Base-by-base conservation (phyloP, 2,329 filamentous ascomycete species). In the Venturiaceae sp. region DNA sequence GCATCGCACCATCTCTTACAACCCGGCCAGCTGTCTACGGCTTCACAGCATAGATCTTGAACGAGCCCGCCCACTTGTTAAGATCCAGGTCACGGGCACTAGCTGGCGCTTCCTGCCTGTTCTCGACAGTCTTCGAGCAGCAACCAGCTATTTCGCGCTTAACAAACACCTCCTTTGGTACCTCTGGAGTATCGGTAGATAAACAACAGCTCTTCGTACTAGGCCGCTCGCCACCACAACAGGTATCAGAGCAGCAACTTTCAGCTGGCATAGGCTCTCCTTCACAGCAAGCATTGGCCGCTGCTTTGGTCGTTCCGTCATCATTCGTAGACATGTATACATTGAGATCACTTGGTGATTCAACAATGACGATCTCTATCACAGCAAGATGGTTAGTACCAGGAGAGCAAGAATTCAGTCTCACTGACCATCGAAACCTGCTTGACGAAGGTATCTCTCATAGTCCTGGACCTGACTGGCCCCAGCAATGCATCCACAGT, bases 401-500 rank as follows among this genome's bases (percentile, higher is more conserved):
- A 36, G 23, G 33, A 41, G 19, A 53, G 36, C 19, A 53, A 39
- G 30, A 34, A n/a, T 36, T 21, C 16, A 14, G 32, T 47, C 2
- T 23, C 44, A 62, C 63, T 26, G 68, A 79, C 80, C 73, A 58
- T 65, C 41, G 61, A 84, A 83, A 0, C 81, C 82, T 0, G 77
- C 79, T 13, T 75, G 64, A 4, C 55, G 54, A 32, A 86, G 66
- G 66, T 77, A 85, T 7, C 52, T 36, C 58, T 82, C 72, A 67
- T 86, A 86, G 56, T 80, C 74, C 1, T 34, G 62, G 0, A 81
- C 72, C 58, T 70, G 66, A 61, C 80, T 83, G 0, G 83, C 81
- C 0, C 83, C 82, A 1, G 80, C 74, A 30, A 86, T 74, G 60
- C 83, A 86, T 0, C 83, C 83, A 2, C 84, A 79, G 65, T 84